Percentiles rank a stretch among this genome's conserved stretches.
Conservation (phyloP, 768 basidiomycete genomes). For the Russula vinacea region DNA sequence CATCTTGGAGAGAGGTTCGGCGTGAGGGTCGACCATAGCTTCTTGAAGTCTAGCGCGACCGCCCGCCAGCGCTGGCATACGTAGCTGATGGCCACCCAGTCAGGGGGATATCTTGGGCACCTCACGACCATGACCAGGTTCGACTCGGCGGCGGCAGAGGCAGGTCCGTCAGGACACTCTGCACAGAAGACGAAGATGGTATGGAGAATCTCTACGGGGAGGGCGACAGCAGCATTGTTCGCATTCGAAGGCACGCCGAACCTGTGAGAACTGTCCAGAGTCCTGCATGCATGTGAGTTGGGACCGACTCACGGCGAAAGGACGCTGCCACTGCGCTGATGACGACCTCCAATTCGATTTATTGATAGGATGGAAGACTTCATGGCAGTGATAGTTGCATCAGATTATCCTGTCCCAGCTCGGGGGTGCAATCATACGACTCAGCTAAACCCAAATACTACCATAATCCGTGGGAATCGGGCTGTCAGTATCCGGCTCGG, state of each 20-base stretch:
- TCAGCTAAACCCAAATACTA: neutral
- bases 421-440: neutral
- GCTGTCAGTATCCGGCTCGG: neutral
- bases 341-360: neutral
- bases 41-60: constrained; percentile 1
- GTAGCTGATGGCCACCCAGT: constrained; percentile 10
- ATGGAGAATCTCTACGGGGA: constrained; percentile 9
- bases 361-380: constrained; percentile 1
- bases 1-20: constrained; percentile 10
- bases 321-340: neutral
- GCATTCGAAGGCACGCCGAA: neutral
- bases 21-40: constrained; percentile 10
- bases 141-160: neutral
- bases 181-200: constrained; percentile 4
- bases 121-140: neutral
- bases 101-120: neutral
- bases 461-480: neutral
- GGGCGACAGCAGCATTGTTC: neutral
- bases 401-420: neutral
- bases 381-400: constrained; percentile 1
- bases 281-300: neutral
- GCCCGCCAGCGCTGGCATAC: constrained; percentile 12
- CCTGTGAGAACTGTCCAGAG: neutral
- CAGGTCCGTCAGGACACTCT: neutral
- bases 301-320: neutral